Evolutionary conservation across 495 filamentous ascomycete species (phyloP).

Genomic region (Chaetomium fimeti): DNA sequence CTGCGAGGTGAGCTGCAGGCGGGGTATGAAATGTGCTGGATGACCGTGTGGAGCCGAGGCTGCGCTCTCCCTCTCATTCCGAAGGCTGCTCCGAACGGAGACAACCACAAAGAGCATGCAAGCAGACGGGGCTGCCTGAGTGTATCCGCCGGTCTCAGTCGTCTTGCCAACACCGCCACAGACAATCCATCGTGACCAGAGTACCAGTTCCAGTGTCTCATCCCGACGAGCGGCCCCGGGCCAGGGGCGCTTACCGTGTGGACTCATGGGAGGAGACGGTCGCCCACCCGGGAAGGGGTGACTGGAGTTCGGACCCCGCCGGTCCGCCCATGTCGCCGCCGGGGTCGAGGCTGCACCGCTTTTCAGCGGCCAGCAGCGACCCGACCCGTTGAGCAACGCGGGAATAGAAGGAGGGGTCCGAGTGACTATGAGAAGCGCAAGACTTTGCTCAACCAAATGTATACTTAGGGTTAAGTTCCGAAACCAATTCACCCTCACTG

Average conservation of each 20-base stretch:
- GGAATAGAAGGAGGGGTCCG: conserved; percentile 42
- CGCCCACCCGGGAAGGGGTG: conserved; percentile 38
- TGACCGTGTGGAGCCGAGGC: conserved; percentile 46
- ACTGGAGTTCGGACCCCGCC: conserved; percentile 46
- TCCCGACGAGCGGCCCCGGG: conserved; percentile 62
- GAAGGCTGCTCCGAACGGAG: conserved; percentile 10
- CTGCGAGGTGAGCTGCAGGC: conserved; percentile 40
- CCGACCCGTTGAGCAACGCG: conserved; percentile 22
- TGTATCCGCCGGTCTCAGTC: conserved; percentile 19
- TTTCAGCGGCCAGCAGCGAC: conserved; percentile 41
- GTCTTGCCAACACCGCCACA: conserved; percentile 40
- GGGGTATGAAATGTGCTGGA: conserved; percentile 26
- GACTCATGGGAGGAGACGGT: conserved; percentile 58
- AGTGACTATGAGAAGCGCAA: conserved; percentile 46
- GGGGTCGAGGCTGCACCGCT: conserved; percentile 31
- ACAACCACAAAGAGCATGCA: conserved; percentile 28
- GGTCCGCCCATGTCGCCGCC: conserved; percentile 39
- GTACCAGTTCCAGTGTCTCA: conserved; percentile 57
- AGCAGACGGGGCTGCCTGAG: conserved; percentile 31
- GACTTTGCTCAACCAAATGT: conserved; percentile 53
- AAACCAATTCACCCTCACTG: conserved; percentile 53
- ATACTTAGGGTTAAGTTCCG: conserved; percentile 80
- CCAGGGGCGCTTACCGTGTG: conserved; percentile 61
- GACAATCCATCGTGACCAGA: conserved; percentile 56
- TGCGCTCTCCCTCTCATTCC: conserved; percentile 43